Conservation (phyloP, 2,329 filamentous ascomycete genomes). For the Arthrobotrys sinensis region DNA sequence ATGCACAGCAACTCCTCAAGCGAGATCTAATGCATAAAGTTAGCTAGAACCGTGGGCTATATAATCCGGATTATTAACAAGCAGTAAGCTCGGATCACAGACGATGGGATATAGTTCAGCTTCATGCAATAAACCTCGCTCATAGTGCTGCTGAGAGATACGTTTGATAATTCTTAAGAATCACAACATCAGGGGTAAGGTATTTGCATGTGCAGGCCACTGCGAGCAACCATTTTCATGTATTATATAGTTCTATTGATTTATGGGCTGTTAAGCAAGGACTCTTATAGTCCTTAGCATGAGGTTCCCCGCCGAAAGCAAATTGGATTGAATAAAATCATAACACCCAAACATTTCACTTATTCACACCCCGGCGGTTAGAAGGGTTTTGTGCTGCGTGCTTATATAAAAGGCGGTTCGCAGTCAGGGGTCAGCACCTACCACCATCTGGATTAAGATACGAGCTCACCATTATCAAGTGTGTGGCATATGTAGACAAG, state of each 20-base stretch:
- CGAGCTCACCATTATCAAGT: slow-evolving; percentile 19
- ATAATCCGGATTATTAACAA: slow-evolving; percentile 18
- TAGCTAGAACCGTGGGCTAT: slow-evolving; percentile 2
- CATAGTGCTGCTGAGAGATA: background rate
- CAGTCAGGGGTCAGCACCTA: slow-evolving; percentile 36
- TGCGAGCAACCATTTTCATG: background rate
- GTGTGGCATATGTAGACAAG: slow-evolving; percentile 9
- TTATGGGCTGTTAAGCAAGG: background rate
- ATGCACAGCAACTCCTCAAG: slow-evolving; percentile 21
- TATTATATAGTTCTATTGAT: background rate
- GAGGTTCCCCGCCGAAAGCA: background rate
- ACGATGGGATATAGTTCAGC: background rate
- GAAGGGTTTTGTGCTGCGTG: slow-evolving; percentile 3
- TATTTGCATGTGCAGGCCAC: slow-evolving; percentile 25
- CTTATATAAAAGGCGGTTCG: slow-evolving; percentile 11
- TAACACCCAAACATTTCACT: slow-evolving; percentile 6
- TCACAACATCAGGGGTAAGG: slow-evolving; percentile 22
- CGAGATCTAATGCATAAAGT: slow-evolving; percentile 22
- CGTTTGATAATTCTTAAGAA: slow-evolving; percentile 14
- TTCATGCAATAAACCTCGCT: slow-evolving; percentile 3
- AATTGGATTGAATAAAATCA: slow-evolving; percentile 9
- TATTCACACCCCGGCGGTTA: slow-evolving; percentile 21
- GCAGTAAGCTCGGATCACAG: background rate
- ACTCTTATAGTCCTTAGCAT: background rate
- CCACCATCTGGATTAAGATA: slow-evolving; percentile 19